Conservation (phyloP, 2,329 filamentous ascomycete species). For the Parascedosporium putredinis region DNA sequence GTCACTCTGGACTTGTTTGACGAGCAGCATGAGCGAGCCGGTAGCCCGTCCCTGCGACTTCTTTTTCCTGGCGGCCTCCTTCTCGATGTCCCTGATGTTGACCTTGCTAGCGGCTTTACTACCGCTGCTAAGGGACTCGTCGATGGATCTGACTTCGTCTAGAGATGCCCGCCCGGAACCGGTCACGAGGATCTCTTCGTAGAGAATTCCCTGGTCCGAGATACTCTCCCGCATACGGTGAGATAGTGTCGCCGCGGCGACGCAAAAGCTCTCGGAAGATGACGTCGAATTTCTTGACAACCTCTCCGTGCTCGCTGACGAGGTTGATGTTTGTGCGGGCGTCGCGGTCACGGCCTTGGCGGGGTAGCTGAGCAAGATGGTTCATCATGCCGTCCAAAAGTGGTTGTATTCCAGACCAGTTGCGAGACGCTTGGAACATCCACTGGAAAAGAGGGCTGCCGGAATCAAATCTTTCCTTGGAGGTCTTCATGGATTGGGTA, state of each 20-base stretch:
- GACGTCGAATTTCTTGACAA: constrained; percentile 60
- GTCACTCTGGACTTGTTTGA: constrained; percentile 48
- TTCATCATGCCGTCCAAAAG: constrained; percentile 62
- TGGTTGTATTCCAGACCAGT: constrained; percentile 61
- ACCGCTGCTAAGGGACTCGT: background rate
- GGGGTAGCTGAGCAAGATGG: constrained; percentile 49
- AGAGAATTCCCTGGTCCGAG: constrained; percentile 56
- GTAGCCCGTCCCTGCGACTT: background rate
- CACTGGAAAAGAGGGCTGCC: constrained; percentile 75
- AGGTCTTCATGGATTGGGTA: constrained; percentile 16
- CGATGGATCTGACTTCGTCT: background rate
- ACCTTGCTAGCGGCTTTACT: background rate
- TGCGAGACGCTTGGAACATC: constrained; percentile 72
- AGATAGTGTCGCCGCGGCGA: constrained; percentile 66
- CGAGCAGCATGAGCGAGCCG: constrained; percentile 65
- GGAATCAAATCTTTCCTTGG: constrained; percentile 65
- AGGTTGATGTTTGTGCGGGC: constrained; percentile 28
- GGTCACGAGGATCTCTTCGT: constrained; percentile 65
- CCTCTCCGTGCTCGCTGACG: constrained; percentile 41
- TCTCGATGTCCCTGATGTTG: background rate
- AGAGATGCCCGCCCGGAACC: background rate
- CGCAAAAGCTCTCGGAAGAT: constrained; percentile 76
- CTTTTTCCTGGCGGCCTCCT: background rate
- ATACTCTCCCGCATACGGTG: constrained; percentile 53
- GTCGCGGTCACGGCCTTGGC: constrained; percentile 27